Percentiles rank a stretch among this genome's conserved stretches.
phyloP scores from a whole-genome alignment of 1,284 basidiomycete genomes.

The Cerioporus squamosus region DNA sequence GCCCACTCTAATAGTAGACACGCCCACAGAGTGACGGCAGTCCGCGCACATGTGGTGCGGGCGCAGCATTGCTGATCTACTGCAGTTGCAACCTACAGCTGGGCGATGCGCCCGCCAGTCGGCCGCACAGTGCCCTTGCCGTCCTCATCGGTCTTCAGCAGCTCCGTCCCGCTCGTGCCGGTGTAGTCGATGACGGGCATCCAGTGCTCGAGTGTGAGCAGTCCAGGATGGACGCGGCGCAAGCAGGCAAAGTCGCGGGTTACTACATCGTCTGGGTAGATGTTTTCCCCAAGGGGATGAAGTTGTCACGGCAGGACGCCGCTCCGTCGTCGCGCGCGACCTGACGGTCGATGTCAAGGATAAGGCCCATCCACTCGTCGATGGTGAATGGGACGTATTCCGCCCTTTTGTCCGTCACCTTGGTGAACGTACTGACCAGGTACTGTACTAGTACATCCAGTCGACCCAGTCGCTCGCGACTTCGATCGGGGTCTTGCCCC shows the following conservation, averaged over 20 bases:
- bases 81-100: neutral
- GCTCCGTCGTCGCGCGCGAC: too few species aligned
- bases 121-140: neutral
- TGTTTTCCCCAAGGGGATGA: slow-evolving; percentile 4
- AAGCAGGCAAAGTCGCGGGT: slow-evolving; percentile 23
- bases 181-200: slow-evolving; percentile 26
- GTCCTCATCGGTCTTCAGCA: neutral
- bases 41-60: too few species aligned
- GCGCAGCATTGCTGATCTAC: too few species aligned
- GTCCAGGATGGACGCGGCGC: too few species aligned
- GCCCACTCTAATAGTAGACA: neutral
- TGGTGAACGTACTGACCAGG: too few species aligned
- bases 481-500: neutral
- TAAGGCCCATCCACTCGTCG: too few species aligned
- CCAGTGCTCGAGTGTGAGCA: slow-evolving; percentile 29
- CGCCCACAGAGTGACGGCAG: neutral
- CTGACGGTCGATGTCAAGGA: too few species aligned
- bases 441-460: too few species aligned
- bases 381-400: too few species aligned
- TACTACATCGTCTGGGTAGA: slow-evolving; percentile 44
- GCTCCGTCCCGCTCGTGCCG: neutral
- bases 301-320: too few species aligned
- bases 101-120: neutral
- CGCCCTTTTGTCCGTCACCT: too few species aligned
- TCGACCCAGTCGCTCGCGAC: slow-evolving; percentile 45